These are phyloP conservation scores for Rhododendron vialii DNA, from an alignment of 148 eudicot species.

Conservation along the genomic window DNA sequence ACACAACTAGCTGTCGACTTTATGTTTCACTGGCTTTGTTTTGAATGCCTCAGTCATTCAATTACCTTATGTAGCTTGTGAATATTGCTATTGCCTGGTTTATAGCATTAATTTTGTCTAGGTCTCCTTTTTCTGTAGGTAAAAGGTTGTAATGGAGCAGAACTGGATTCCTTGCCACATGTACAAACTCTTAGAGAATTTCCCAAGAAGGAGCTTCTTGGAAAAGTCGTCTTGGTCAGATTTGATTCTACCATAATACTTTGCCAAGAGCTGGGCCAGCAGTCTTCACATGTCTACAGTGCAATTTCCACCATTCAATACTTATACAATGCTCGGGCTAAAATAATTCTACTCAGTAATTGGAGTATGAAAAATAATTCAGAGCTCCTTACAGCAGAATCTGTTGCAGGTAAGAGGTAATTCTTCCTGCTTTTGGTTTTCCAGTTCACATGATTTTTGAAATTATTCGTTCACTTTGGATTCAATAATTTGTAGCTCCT, in stretches of 20 bases:
- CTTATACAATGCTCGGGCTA: conserved; percentile 54
- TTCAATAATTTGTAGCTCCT: neutral
- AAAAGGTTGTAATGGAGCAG: conserved; percentile 19
- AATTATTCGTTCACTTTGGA: neutral
- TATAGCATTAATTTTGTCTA: neutral
- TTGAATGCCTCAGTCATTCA: neutral
- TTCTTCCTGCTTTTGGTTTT: neutral
- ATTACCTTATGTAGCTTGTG: neutral
- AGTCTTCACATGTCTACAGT: conserved; percentile 22
- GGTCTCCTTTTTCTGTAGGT: conserved; percentile 24
- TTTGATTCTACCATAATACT: conserved; percentile 63
- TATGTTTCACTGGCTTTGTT: neutral
- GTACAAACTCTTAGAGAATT: conserved; percentile 62
- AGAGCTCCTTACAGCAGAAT: conserved; percentile 32
- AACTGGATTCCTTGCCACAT: conserved; percentile 40
- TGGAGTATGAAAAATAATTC: conserved; percentile 44
- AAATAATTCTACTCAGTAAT: conserved; percentile 50
- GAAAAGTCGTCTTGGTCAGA: conserved; percentile 72
- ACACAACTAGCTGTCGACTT: neutral
- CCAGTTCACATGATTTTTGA: neutral
- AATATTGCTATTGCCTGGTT: neutral
- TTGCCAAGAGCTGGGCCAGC: conserved; percentile 23
- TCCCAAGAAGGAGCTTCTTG: conserved; percentile 50
- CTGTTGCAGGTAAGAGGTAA: conserved; percentile 49
- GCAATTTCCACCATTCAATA: conserved; percentile 55